Base-by-base conservation (phyloP, 768 basidiomycete genomes). In the Boletus edulis region DNA sequence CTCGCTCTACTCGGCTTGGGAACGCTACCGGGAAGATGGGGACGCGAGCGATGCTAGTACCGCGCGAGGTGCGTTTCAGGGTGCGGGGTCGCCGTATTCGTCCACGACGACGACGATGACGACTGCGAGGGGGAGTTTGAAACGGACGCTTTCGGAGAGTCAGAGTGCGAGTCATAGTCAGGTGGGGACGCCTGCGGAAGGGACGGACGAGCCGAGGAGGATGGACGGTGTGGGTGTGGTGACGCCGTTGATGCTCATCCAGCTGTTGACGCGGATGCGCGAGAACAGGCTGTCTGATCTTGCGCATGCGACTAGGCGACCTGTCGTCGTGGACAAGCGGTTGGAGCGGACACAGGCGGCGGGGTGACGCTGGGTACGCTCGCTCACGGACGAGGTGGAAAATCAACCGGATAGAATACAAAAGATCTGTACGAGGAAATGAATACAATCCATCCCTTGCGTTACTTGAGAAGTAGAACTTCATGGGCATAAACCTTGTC, bases 1-100 rank as follows among this genome's bases (percentile, higher is more conserved):
- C 51, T 83, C 89, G 5, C 72, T 97, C 34, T 98, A 98, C 71
- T 82, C 89, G 6, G 79, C 94, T 0, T 98, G 95, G 93, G 89
- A 90, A 38, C 76, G 82, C 10, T 93, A 92, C 72, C 84, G 83
- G 52, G 87, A 91, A 56, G 83, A 87, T 42, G 74, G 73, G 5
- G 65, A 77, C 11, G 71, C 74, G 4, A 74, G 76, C n/a, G 60
- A 57, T n/a, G 29, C 29, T 29, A 29, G 29, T 29, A 51, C 56
- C 24, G 57, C 35, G 39, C 62, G 57, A 0, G 48, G 59, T 5
- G 51, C 66, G 3, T 68, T 72, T 38, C 55, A 56, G 18, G 48
- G 51, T 8, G 44, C 40, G 9, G 63, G 59, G 18, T 65, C 61
- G 11, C 61, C 64, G 17, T 67, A 61, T 54, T 59, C 69, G 32